Base-by-base conservation (phyloP, 495 filamentous ascomycete species). In the Tuber aestivum region DNA sequence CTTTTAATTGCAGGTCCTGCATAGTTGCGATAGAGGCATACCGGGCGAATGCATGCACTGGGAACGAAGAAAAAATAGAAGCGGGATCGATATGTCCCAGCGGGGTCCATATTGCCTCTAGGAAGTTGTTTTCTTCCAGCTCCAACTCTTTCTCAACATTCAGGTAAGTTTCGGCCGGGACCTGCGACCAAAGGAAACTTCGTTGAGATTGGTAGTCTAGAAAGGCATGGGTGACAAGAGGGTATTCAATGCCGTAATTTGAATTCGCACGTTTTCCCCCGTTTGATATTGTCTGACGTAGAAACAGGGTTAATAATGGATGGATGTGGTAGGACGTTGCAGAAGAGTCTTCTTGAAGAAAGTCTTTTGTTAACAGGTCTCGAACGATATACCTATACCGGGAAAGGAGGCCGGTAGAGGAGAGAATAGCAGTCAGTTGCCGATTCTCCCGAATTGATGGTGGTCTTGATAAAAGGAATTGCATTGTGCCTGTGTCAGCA, bases 61-160 rank as follows among this genome's bases (percentile, higher is more conserved):
- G 78, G 27, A 79, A 79, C 40, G 20, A 75, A 37, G 70, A 48
- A 32, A 79, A 79, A 40, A 70, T 50, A 38, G 75, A 70, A 61
- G 75, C 61, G 8, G 76, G 56, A 32, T 65, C 50, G 20, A 18
- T 32, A 35, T 41, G 50, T 14, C 48, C 56, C 69, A 79, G 35
- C 5, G 76, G 69, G 41, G 78, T 68, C 41, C 72, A 70, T 38
- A 79, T 75, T 23, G 77, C 78, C 14, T 77, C 75, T 27, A 79
- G 72, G 70, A 79, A 79, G n/a, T 79, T 79, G 18, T 41, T 79
- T 42, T 79, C 76, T 42, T 79, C 78, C n/a, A 79, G 56, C 18
- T 56, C 69, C 9, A 79, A 50, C 72, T 79, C 78, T 40, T 75
- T 44, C n/a, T 72, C 72, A n/a, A 70, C 72, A 20, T 35, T 20